Percentiles rank a stretch among this genome's conserved stretches.
These are phyloP conservation scores for Chrysoporthe austroafricana DNA, from an alignment of 2,329 filamentous ascomycete genomes.

Conservation along the genomic window DNA sequence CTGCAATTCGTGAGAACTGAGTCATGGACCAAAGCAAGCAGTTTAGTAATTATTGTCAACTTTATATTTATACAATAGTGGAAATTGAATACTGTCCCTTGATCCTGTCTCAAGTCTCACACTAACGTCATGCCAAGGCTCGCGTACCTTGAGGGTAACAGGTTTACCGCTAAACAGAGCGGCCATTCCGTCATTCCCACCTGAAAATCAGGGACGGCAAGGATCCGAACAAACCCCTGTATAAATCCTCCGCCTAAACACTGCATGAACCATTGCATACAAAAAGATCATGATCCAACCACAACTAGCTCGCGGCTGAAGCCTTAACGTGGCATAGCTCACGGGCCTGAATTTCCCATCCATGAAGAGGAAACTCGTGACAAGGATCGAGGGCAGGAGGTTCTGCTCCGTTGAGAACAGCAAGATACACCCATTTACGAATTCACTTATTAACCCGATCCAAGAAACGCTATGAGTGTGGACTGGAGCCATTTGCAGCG, in stretches of 20 bases:
- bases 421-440: too few species aligned
- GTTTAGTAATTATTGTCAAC: neutral
- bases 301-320: neutral
- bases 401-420: too few species aligned
- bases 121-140: slow-evolving; percentile 8
- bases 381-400: neutral
- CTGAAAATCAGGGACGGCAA: slow-evolving; percentile 14
- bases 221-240: neutral
- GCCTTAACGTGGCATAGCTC: neutral
- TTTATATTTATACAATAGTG: neutral
- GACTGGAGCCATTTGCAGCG: too few species aligned
- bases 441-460: too few species aligned
- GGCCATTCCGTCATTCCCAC: slow-evolving; percentile 10
- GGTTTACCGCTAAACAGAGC: neutral
- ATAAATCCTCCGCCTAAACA: neutral
- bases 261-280: neutral
- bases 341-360: neutral
- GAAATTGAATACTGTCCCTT: neutral
- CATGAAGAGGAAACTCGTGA: neutral
- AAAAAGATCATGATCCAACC: neutral
- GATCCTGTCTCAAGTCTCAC: neutral
- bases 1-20: neutral
- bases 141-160: neutral
- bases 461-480: too few species aligned
- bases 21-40: neutral